These are phyloP conservation scores for Nigrograna mackinnonii DNA, from an alignment of 2,329 filamentous ascomycete species.

Conservation along the genomic window DNA sequence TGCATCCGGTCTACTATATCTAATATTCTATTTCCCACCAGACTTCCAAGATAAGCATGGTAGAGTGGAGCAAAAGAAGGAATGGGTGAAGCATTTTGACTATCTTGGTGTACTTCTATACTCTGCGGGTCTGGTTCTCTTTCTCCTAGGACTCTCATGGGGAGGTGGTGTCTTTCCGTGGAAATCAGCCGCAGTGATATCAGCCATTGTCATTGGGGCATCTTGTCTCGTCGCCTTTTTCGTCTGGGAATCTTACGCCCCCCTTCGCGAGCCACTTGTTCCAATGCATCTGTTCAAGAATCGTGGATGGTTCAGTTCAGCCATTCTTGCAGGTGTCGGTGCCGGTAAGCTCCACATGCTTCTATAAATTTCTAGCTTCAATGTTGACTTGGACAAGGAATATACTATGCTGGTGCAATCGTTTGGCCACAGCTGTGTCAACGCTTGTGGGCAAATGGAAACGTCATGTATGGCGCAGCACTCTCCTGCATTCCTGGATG, in stretches of 20 bases:
- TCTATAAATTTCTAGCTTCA: too few species aligned
- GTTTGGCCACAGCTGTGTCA: too few species aligned
- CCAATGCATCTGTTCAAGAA: constrained; percentile 13
- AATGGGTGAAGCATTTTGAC: constrained; percentile 10
- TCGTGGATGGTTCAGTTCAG: too few species aligned
- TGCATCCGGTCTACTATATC: constrained; percentile 11
- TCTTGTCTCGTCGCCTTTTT: constrained; percentile 13
- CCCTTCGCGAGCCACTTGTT: constrained; percentile 13
- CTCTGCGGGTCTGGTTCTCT: constrained; percentile 7
- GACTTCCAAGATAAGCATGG: constrained; percentile 34
- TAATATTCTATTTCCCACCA: constrained; percentile 51
- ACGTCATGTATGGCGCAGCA: too few species aligned
- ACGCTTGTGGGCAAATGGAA: too few species aligned
- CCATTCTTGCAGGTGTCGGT: too few species aligned
- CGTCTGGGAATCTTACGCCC: constrained; percentile 15
- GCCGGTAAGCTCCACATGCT: too few species aligned
- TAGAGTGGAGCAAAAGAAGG: not conserved
- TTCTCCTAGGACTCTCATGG: constrained; percentile 14
- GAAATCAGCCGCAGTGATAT: constrained; percentile 12
- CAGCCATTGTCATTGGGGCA: constrained; percentile 14
- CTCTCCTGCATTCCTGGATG: too few species aligned
- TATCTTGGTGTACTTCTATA: constrained; percentile 16
- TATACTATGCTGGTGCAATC: too few species aligned
- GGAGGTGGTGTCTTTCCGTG: constrained; percentile 16
- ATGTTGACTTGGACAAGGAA: too few species aligned